These are phyloP conservation scores for Cenococcum geophilum DNA, from an alignment of 495 filamentous ascomycete genomes.

Conservation along the genomic window DNA sequence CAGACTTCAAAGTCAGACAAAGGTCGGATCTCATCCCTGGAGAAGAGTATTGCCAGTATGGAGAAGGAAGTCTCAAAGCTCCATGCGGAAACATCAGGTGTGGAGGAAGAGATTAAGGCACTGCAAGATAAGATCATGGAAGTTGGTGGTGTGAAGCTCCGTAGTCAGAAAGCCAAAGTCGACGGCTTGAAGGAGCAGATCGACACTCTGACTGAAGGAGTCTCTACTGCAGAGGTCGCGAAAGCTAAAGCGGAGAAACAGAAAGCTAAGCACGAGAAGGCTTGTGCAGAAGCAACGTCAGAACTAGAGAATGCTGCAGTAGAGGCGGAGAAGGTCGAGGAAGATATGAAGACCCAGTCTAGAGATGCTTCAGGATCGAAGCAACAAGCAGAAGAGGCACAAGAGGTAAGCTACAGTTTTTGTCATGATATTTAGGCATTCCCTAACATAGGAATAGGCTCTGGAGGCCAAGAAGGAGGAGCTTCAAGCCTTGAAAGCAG, in stretches of 20 bases:
- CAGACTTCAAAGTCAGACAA: slow-evolving; percentile 75
- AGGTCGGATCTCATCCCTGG: slow-evolving; percentile 55
- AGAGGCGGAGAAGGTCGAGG: slow-evolving; percentile 68
- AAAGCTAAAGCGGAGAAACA: slow-evolving; percentile 90
- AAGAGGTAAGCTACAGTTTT: slow-evolving; percentile 49
- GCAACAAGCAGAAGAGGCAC: slow-evolving; percentile 74
- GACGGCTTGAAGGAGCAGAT: slow-evolving; percentile 86
- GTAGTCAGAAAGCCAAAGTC: slow-evolving; percentile 88
- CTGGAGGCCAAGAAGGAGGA: slow-evolving; percentile 75
- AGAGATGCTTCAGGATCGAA: slow-evolving; percentile 65
- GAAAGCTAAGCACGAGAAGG: slow-evolving; percentile 76
- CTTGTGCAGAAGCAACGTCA: slow-evolving; percentile 62
- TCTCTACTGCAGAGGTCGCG: slow-evolving; percentile 75
- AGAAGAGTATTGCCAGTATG: slow-evolving; percentile 68
- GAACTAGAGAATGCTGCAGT: slow-evolving; percentile 65
- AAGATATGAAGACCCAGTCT: slow-evolving; percentile 69
- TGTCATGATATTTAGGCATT: neutral
- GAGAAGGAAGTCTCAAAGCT: slow-evolving; percentile 75
- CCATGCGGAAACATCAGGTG: slow-evolving; percentile 68
- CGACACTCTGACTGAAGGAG: slow-evolving; percentile 67
- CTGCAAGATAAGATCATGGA: slow-evolving; percentile 98
- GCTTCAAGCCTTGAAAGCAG: slow-evolving; percentile 68
- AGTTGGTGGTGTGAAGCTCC: slow-evolving; percentile 85
- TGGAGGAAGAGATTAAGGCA: slow-evolving; percentile 84
- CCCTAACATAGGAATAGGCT: slow-evolving; percentile 36